Percentiles rank a stretch among this genome's conserved stretches.
Evolutionary conservation across 345 rosid genomes (phyloP).

Genomic region (Laguncularia racemosa): DNA sequence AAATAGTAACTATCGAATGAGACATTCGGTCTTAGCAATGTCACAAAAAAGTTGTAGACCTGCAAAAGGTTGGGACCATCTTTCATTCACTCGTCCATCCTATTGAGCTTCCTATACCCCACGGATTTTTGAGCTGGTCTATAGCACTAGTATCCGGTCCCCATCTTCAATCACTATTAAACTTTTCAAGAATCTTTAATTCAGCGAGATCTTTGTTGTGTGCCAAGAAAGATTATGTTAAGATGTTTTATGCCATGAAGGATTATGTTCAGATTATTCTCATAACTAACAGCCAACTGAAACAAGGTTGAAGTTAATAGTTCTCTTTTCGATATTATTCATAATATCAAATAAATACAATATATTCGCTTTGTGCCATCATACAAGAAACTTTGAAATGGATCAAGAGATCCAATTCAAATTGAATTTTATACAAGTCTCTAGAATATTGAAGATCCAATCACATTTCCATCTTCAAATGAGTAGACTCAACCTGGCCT

Average conservation of each 20-base stretch:
- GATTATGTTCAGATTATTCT: conserved; percentile 2
- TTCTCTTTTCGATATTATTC: conserved; percentile 23
- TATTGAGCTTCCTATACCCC: too few species aligned
- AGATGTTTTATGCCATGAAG: neutral
- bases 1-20: too few species aligned
- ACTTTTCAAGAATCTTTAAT: conserved; percentile 7
- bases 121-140: too few species aligned
- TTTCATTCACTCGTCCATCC: neutral
- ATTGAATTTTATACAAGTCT: conserved; percentile 10
- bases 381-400: conserved; percentile 2
- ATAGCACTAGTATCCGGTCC: conserved; percentile 2
- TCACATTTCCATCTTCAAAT: conserved; percentile 50
- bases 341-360: conserved; percentile 33
- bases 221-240: neutral
- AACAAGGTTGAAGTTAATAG: conserved; percentile 15
- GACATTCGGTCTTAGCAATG: too few species aligned
- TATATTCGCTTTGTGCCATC: conserved; percentile 2
- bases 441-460: conserved; percentile 7
- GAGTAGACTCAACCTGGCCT: conserved; percentile 39
- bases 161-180: conserved; percentile 6
- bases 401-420: neutral
- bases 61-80: conserved; percentile 1
- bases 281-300: neutral
- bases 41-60: neutral
- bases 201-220: neutral